Conservation (phyloP, 192 early-diverging fungal species). For the Lunasporangiospora selenospora region DNA sequence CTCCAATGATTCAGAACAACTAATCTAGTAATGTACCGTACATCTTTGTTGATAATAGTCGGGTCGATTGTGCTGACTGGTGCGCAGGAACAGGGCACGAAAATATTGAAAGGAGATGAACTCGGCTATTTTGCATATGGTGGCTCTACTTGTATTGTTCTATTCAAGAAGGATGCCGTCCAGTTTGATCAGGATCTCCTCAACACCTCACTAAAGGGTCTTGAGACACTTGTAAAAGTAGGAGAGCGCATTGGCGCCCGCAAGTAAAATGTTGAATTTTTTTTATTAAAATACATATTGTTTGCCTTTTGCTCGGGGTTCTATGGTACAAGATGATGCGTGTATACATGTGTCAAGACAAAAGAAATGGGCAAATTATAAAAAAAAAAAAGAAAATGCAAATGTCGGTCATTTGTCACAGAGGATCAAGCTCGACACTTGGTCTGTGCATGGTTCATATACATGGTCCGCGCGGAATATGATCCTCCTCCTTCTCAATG, state of each 20-base stretch:
- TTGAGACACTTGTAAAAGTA: constrained; percentile 79
- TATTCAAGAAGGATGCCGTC: constrained; percentile 65
- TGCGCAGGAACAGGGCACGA: constrained; percentile 41
- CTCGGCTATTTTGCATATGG: constrained; percentile 73
- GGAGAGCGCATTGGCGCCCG: no score
- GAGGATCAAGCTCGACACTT: constrained; percentile 2
- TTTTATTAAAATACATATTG: background rate
- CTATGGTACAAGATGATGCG: background rate
- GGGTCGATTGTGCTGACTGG: constrained; percentile 65
- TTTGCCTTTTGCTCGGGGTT: background rate
- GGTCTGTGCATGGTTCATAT: background rate
- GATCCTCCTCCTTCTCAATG: constrained; percentile 2
- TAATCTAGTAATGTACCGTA: no score
- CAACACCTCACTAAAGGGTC: constrained; percentile 57
- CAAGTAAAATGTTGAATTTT: background rate
- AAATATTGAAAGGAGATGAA: constrained; percentile 65
- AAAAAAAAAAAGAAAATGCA: background rate
- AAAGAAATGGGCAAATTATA: background rate
- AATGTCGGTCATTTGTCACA: background rate
- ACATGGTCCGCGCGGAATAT: background rate
- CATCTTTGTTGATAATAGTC: no score
- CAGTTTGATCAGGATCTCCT: constrained; percentile 70
- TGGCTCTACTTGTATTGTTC: constrained; percentile 67
- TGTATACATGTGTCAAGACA: background rate
- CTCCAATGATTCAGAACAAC: no score